Evolutionary conservation across 2,329 filamentous ascomycete genomes (phyloP), one percentile per base, ranked within the genome.

Genomic region (Pseudocercospora eumusae): DNA sequence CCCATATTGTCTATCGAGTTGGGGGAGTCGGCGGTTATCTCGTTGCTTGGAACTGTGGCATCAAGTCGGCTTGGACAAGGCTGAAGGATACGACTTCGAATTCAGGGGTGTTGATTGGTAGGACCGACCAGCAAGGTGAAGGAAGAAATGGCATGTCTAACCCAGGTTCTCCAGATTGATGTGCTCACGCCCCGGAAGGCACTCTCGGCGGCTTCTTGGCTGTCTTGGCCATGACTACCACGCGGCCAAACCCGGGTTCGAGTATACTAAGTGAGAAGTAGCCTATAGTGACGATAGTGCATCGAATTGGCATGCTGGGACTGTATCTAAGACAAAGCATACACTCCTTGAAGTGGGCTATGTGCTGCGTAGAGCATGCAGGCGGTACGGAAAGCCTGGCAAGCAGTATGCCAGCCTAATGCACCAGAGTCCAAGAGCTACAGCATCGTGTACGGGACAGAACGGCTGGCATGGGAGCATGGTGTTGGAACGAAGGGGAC

Each of bases 1-100:
- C 82, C 54, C 65, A 67, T 67, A 20, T 45, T 31, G 50, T 27
- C 11, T 45, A 18, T 23, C 25, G 31, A 25, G 5, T 50, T 25
- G 45, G 2, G 25, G 18, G 15, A 40, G 36, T 40, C 36, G 36
- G 36, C 36, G 36, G 36, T 40, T 18, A 1, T 40, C 36, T 40
- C 15, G 36, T 18, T 40, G 15, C 36, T 40, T 40, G 36, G 36
- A n/a, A 40, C 36, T 47, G 44, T 47, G 20, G 44, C 44, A 21
- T n/a, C n/a, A n/a, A n/a, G n/a, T n/a, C n/a, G n/a, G n/a, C n/a
- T n/a, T n/a, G n/a, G n/a, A n/a, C n/a, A n/a, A n/a, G n/a, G n/a
- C n/a, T n/a, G n/a, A n/a, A n/a, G n/a, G n/a, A n/a, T n/a, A n/a
- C n/a, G n/a, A n/a, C n/a, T n/a, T n/a, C n/a, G n/a, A 10, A 40